Evolutionary conservation across 768 basidiomycete genomes (phyloP), one percentile per base, ranked within the genome.

Genomic region (Podaxis rugospora): DNA sequence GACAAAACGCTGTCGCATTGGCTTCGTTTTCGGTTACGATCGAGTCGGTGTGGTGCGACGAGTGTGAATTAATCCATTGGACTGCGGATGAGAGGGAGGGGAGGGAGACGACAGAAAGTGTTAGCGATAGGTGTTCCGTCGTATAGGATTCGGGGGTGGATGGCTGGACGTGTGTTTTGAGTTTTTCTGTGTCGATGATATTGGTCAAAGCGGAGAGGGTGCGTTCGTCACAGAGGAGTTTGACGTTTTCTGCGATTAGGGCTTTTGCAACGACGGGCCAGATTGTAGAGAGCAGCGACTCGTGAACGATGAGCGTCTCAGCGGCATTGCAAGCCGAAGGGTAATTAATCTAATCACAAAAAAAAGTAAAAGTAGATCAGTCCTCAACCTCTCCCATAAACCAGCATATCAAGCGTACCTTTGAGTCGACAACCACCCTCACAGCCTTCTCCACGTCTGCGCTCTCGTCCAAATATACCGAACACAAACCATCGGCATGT

Each of bases 401-500:
- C 32, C 23, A 39, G 4, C 3, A 44, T 25, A 54, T 32, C 40
- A 23, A 13, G 65, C 77, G 35, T 65, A 95, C 96, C 82, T 99
- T 99, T 27, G 94, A 89, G 70, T 99, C 97, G 3, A 96, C 75
- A 0, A 88, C 86, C 5, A 99, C 79, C 21, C 93, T 80, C 42
- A 88, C 76, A 0, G 95, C 93, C 71, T 95, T 98, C 60, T 86
- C 82, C 40, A 77, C 66, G 65, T 90, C 84, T 0, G 95, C 95
- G 28, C 80, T 78, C 66, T 90, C 87, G 72, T 99, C 96, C 4
- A 99, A 75, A 71, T 88, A 98, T 4, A 97, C 85, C 18, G 87
- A 84, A 72, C 97, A 99, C 7, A 98, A 76, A 1, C 97, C 97
- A 72, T 99, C 97, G 5, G 97, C 95, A 69, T 99, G 97, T 1